phyloP scores from a whole-genome alignment of 2,329 filamentous ascomycete species.

The Xylariales sp. region DNA sequence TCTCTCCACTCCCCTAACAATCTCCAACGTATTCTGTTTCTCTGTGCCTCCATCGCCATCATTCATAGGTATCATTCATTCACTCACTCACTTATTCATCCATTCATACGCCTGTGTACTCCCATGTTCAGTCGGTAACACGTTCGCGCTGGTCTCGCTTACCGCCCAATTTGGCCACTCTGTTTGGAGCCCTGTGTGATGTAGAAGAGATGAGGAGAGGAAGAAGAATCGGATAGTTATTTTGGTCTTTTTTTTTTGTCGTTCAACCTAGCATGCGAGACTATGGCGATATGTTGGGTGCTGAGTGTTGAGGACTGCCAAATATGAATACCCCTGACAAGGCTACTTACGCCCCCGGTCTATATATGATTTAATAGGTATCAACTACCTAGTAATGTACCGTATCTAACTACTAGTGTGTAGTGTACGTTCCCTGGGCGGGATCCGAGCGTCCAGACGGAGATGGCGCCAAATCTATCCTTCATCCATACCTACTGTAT shows the following conservation, averaged over 20 bases:
- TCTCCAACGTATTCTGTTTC: constrained; percentile 24
- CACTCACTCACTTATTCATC: background rate
- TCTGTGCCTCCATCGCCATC: background rate
- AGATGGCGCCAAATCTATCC: constrained; percentile 21
- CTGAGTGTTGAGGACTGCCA: too few relatives aligned
- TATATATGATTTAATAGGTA: background rate
- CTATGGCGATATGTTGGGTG: background rate
- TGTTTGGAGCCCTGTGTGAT: background rate
- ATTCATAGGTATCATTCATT: constrained; percentile 7
- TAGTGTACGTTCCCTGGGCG: background rate
- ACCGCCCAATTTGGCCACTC: constrained; percentile 13
- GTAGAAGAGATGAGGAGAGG: background rate
- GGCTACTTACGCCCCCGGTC: background rate
- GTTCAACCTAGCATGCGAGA: background rate
- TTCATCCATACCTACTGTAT: background rate
- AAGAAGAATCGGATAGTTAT: background rate
- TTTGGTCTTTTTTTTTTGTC: background rate
- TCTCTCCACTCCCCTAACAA: constrained; percentile 12
- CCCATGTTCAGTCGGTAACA: background rate
- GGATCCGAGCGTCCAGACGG: constrained; percentile 38
- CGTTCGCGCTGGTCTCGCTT: background rate
- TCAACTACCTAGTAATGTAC: background rate
- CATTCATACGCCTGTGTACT: too few relatives aligned
- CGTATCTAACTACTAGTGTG: background rate
- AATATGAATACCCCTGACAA: constrained; percentile 3